phyloP scores from a whole-genome alignment of 441 rosid species.

The Sinapis alba region DNA sequence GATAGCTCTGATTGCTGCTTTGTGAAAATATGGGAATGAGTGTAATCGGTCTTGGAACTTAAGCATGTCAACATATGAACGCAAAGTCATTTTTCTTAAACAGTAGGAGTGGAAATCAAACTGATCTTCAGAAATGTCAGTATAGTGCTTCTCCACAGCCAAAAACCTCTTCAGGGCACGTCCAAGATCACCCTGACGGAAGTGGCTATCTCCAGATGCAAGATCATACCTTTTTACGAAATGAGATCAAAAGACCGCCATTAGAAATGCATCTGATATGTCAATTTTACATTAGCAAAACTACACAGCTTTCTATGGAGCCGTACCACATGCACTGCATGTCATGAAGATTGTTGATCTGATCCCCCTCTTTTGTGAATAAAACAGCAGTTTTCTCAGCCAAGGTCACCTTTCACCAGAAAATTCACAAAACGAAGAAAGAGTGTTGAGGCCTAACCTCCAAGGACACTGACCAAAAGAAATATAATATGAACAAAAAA shows the following conservation, averaged over 20 bases:
- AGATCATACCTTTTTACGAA: slow-evolving; percentile 87
- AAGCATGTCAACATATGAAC: slow-evolving; percentile 98
- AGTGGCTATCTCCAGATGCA: slow-evolving; percentile 98
- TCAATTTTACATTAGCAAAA: not conserved
- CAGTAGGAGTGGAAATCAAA: slow-evolving; percentile 99
- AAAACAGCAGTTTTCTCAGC: slow-evolving; percentile 95
- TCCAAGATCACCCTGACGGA: slow-evolving; percentile 97
- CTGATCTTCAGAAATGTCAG: slow-evolving; percentile 98
- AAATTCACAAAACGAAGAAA: not conserved
- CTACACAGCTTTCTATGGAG: slow-evolving; percentile 29
- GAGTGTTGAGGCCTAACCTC: slow-evolving; percentile 5
- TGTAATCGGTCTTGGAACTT: slow-evolving; percentile 98
- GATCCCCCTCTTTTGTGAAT: slow-evolving; percentile 99
- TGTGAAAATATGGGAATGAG: slow-evolving; percentile 91
- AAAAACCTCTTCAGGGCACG: slow-evolving; percentile 93
- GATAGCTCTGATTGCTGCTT: slow-evolving; percentile 96
- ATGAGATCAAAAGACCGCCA: slow-evolving; percentile 25
- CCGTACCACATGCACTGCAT: slow-evolving; percentile 99
- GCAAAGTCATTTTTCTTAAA: slow-evolving; percentile 97
- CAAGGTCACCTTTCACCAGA: slow-evolving; percentile 73
- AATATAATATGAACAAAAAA: slow-evolving; percentile 14
- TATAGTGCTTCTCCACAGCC: slow-evolving; percentile 99
- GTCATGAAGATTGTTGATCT: slow-evolving; percentile 98
- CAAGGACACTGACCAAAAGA: not conserved
- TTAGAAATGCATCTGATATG: slow-evolving; percentile 18